Percentiles rank a stretch among this genome's conserved stretches.
These are phyloP conservation scores for Mortierella sp. DNA, from an alignment of 371 early-diverging fungal species.

Conservation along the genomic window DNA sequence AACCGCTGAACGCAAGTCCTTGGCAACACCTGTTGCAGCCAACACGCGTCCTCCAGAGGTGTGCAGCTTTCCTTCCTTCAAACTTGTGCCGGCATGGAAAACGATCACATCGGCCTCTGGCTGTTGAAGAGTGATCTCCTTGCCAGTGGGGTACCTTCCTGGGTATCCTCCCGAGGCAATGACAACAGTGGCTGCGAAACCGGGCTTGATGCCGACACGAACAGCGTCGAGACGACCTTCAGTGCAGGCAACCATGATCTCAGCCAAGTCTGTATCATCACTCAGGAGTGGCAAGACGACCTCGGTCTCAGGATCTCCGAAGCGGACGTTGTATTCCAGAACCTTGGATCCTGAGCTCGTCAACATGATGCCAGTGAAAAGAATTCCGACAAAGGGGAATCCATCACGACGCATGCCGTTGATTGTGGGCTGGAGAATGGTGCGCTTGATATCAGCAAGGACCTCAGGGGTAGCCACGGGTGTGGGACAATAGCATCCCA, in stretches of 20 bases:
- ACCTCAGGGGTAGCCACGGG: slow-evolving; percentile 87
- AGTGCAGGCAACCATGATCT: slow-evolving; percentile 88
- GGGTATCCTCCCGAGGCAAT: slow-evolving; percentile 95
- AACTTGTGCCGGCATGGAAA: slow-evolving; percentile 94
- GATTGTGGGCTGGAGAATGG: slow-evolving; percentile 90
- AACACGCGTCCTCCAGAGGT: slow-evolving; percentile 97
- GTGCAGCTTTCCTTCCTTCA: slow-evolving; percentile 66
- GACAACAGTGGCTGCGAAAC: slow-evolving; percentile 91
- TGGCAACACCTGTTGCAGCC: slow-evolving; percentile 86
- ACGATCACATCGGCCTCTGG: slow-evolving; percentile 68
- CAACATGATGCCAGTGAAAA: slow-evolving; percentile 97
- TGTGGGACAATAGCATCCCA: slow-evolving; percentile 98
- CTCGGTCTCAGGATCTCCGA: slow-evolving; percentile 98
- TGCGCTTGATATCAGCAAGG: slow-evolving; percentile 76
- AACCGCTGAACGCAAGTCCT: slow-evolving; percentile 78
- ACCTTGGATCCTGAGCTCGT: slow-evolving; percentile 91
- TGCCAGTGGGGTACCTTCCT: slow-evolving; percentile 84
- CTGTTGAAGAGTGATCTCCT: slow-evolving; percentile 73
- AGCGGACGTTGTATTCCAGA: slow-evolving; percentile 96
- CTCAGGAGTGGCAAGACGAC: slow-evolving; percentile 91
- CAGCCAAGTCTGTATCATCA: slow-evolving; percentile 85
- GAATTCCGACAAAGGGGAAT: slow-evolving; percentile 95
- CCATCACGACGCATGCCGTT: slow-evolving; percentile 97
- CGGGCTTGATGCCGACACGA: slow-evolving; percentile 73
- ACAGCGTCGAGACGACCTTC: slow-evolving; percentile 94